Evolutionary conservation across 345 rosid genomes (phyloP), one percentile per base, ranked within the genome.

Genomic region (Jatropha curcas): DNA sequence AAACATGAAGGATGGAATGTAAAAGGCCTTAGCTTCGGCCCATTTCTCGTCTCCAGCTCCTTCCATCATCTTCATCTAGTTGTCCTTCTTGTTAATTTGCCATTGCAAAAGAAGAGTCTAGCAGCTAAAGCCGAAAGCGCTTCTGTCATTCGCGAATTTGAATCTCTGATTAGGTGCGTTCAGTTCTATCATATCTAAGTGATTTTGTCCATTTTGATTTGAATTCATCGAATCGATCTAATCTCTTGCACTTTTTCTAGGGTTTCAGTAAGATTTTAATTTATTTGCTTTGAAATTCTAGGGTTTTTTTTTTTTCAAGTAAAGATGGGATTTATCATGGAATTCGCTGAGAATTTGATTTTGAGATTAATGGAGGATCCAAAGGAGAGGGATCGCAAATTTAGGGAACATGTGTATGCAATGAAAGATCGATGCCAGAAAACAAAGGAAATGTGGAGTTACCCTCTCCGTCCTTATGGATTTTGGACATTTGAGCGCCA

Each of bases 371-470:
- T 91, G 99, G 98, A 96, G 84, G 94, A 96, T 70, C 99, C 99
- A 1, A 87, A 88, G 74, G 95, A 88, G 86, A 89, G 98, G 88
- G 99, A 91, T 62, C 75, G 78, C 76, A 90, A 84, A 56, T 90
- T 91, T 60, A 88, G 97, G 69, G 96, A 96, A 73, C 96, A 83
- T 39, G 31, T 96, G 30, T 96, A 96, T 72, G 65, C 83, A 10
- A 43, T 77, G 78, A 89, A 88, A 71, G 98, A 93, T 67, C 84
- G 88, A 70, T 93, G 98, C 82, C 79, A 79, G 39, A 96, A 89
- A 86, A 88, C 97, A 9, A 96, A 93, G 83, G 98, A 96, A 88
- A 96, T 93, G 98, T 93, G 98, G 98, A 90, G 89, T 70, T 88
- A 73, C 12, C 99, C 99, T 33, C 72, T 96, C 55, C 96, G 99